phyloP scores from a whole-genome alignment of 495 filamentous ascomycete genomes.

The Saxophila tyrrhenica region DNA sequence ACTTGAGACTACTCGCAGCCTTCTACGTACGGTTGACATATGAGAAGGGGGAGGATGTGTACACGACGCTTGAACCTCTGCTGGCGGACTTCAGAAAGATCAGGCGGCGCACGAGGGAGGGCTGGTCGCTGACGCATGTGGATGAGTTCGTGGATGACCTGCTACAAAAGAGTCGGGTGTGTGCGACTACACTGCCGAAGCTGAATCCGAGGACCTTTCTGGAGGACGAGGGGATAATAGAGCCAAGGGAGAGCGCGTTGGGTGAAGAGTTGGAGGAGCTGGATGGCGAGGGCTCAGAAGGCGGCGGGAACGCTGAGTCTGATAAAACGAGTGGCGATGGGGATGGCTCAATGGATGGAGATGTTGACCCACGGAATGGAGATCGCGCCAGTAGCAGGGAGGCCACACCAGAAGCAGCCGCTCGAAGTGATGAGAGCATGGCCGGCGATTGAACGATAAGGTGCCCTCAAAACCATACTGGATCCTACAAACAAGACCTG shows the following conservation, averaged over 20 bases:
- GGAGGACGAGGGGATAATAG: conserved; percentile 83
- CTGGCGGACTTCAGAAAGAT: conserved; percentile 77
- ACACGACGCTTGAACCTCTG: conserved; percentile 67
- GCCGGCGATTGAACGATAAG: neutral
- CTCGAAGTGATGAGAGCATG: neutral
- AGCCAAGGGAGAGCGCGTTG: conserved; percentile 73
- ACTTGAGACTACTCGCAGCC: conserved; percentile 72
- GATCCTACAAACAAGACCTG: too few relatives aligned
- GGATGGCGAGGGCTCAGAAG: conserved; percentile 48
- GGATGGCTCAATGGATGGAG: neutral
- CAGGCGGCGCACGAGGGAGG: conserved; percentile 58
- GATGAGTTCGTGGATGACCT: conserved; percentile 93
- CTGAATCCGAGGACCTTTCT: conserved; percentile 68
- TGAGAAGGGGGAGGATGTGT: conserved; percentile 62
- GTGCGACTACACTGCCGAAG: conserved; percentile 87
- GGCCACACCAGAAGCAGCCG: neutral
- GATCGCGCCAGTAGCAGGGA: neutral
- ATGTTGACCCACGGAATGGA: neutral
- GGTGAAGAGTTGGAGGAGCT: conserved; percentile 74
- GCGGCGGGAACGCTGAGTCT: neutral
- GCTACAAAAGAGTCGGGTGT: conserved; percentile 78
- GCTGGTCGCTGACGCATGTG: conserved; percentile 64
- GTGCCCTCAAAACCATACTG: too few relatives aligned
- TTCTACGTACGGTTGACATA: conserved; percentile 93
- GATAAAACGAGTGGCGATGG: neutral